Evolutionary conservation across 768 basidiomycete genomes (phyloP).

Genomic region (Favolaschia claudopus): DNA sequence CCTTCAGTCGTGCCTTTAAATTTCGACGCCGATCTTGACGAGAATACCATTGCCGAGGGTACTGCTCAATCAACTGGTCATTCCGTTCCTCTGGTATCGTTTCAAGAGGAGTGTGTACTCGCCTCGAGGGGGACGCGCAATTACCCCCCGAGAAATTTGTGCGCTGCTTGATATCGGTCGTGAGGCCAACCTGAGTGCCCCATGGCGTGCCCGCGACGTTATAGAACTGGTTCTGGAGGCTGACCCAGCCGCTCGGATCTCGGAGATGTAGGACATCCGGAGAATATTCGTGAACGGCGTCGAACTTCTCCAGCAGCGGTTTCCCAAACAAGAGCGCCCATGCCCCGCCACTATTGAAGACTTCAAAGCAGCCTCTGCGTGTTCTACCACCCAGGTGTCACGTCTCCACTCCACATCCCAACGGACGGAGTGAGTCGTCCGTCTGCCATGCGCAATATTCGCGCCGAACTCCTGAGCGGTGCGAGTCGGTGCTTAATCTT

Average conservation of each 20-base stretch:
- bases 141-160: conserved; percentile 21
- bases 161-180: conserved; percentile 26
- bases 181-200: conserved; percentile 14
- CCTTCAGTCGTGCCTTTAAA: no score
- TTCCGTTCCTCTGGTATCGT: neutral
- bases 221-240: no score
- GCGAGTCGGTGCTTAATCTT: conserved; percentile 1
- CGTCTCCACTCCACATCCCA: conserved; percentile 18
- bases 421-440: conserved; percentile 11
- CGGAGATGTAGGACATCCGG: no score
- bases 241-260: no score
- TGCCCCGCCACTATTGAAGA: conserved; percentile 8
- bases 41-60: neutral
- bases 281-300: conserved; percentile 8
- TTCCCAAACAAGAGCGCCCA: conserved; percentile 16
- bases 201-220: no score
- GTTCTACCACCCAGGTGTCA: conserved; percentile 8
- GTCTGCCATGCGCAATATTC: conserved; percentile 22
- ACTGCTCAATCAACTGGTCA: neutral
- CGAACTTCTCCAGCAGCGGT: conserved; percentile 7
- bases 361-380: no score
- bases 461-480: neutral
- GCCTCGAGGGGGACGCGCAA: conserved; percentile 16
- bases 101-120: neutral
- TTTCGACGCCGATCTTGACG: no score